Base-by-base conservation (phyloP, 2,329 filamentous ascomycete species). In the Penicillium corylophilum region DNA sequence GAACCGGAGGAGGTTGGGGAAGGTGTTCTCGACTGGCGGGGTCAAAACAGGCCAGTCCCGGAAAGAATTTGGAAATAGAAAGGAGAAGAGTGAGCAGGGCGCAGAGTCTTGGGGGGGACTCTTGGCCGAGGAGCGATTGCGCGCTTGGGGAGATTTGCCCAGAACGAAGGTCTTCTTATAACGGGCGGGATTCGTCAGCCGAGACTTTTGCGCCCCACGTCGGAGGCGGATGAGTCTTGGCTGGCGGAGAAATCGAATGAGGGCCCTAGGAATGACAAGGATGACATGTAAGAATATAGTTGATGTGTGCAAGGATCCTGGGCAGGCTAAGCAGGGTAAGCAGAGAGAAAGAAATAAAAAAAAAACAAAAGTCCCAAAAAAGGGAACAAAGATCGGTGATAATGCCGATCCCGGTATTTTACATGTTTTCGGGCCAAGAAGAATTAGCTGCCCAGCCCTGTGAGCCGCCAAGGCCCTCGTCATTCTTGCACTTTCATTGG, bases 181-280 rank as follows among this genome's bases (percentile, higher is more conserved):
- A 46, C 31, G 39, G 38, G 60, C 61, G 61, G 61, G 60, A 62
- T 61, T 63, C 61, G 61, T 62, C 61, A 63, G 61, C 61, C 60
- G 43, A 60, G 54, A 55, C 56, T 56, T 57, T 50, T 24, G 20
- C 46, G 61, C 55, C 58, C 60, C 61, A 62, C 60, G 56, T 57
- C 41, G 38, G 4, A 12, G 48, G 59, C 59, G 57, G 59, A 53
- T 20, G 6, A 31, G 55, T 60, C 60, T 63, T 63, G 61, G 61
- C 61, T 40, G 49, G 55, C 52, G 39, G 39, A 41, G 13, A 10
- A 40, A 26, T 26, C 8, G 39, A 41, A 23, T 22, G 6, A 13
- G 18, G 8, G 6, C 8, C n/a, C 35, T 5, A 18, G 35, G 13
- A 4, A 13, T 13, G 5, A 10, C 16, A 2, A 15, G 16, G 16